Evolutionary conservation across 805 yeast genomes (phyloP), one percentile per base, ranked within the genome.

Genomic region (Hermanozyma aechmeae): DNA sequence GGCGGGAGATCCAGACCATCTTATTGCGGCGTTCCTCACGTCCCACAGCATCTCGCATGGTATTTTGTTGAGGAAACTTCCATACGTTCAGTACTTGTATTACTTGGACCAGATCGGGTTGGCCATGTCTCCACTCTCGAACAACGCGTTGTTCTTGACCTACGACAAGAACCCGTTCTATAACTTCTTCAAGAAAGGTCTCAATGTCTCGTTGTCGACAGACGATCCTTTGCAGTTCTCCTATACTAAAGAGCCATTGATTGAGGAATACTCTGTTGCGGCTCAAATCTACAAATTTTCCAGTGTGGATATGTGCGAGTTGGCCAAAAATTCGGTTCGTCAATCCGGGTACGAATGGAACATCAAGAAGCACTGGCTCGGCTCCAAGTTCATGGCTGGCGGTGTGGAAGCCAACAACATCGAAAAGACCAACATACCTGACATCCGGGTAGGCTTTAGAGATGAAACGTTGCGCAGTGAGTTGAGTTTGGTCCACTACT

Each of bases 1-100:
- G 57, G 99, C 98, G n/a, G 99, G 99, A 35, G 98, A 92, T 50
- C 96, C 97, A 1, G 97, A 92, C 48, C 98, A 92, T 61, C 66
- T 93, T 48, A 83, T 87, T 25, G 71, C 87, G 28, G 87, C 98
- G 2, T 92, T 81, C 46, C 58, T 92, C 46, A 74, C 92, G 1
- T 77, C 96, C 1, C 93, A 89, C 48, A 84, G 94, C 29, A 92
- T 92, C 35, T 83, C 94, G 9, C 99, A 92, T 53, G 99, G 99
- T 33, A 93, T 92, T 31, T 56, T 89, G 36, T 65, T 92, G 49
- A 76, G 98, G 57, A 92, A 92, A 54, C 72, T 93, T 31, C 98
- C 99, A 27, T 86, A 83, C 53, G 78, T 93, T 39, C 99, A 92
- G 56, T 92, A 92, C 53, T 60, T 92, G 39, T 92, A 76, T 63